These are phyloP conservation scores for Lentinula detonsa DNA, from an alignment of 768 basidiomycete species.

Conservation along the genomic window DNA sequence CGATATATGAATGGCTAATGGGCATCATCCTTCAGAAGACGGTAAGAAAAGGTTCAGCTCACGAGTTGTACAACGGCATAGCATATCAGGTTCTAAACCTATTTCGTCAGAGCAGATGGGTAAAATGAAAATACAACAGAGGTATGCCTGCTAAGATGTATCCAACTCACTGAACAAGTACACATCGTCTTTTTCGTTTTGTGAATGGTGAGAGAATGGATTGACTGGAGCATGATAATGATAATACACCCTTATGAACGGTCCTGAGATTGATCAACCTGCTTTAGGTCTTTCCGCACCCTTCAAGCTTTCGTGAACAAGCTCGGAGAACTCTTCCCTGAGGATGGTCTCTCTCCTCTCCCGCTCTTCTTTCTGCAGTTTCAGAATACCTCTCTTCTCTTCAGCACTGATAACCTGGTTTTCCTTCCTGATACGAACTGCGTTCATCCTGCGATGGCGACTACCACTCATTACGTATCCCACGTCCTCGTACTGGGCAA, in stretches of 20 bases:
- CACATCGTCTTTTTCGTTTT: neutral
- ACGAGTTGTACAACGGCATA: no score
- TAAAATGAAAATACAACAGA: neutral
- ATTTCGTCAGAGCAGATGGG: neutral
- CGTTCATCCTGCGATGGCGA: conserved; percentile 95
- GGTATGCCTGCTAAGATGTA: neutral
- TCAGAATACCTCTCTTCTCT: conserved; percentile 94
- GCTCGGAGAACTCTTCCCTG: conserved; percentile 83
- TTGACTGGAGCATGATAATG: neutral
- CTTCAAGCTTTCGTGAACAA: conserved; percentile 73
- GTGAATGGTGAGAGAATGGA: neutral
- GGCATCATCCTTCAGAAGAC: no score
- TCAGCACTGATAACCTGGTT: conserved; percentile 99
- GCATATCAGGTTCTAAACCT: no score
- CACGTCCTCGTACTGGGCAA: conserved; percentile 79
- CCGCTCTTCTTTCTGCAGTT: conserved; percentile 91
- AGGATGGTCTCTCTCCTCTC: conserved; percentile 86
- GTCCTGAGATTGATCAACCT: neutral
- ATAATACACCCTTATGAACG: neutral
- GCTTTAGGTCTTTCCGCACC: conserved; percentile 20
- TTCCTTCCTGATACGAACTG: conserved; percentile 97
- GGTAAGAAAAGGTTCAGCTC: no score
- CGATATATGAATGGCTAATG: no score
- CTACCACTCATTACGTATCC: conserved; percentile 99
- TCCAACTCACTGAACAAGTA: neutral